Evolutionary conservation across 495 filamentous ascomycete genomes (phyloP).

Genomic region (Tuber borchii): DNA sequence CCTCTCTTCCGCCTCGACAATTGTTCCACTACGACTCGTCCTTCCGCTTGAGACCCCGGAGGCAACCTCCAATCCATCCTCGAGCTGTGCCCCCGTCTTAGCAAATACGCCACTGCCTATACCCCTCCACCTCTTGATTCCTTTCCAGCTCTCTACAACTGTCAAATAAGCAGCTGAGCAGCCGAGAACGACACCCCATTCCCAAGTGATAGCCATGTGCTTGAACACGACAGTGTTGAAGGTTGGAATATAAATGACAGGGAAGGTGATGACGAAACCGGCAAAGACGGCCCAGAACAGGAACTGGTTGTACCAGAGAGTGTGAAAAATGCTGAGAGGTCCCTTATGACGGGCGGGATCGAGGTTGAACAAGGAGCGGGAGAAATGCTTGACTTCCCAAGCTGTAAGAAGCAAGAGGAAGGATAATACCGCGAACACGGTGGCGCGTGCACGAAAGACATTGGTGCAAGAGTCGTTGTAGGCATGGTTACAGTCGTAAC

Average conservation of each 20-base stretch:
- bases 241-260: slow-evolving; percentile 53
- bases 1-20: slow-evolving; percentile 31
- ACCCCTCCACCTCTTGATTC: slow-evolving; percentile 45
- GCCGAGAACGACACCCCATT: slow-evolving; percentile 54
- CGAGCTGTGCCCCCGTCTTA: slow-evolving; percentile 22
- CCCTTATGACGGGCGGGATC: slow-evolving; percentile 47
- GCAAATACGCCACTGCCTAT: slow-evolving; percentile 31
- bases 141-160: slow-evolving; percentile 53
- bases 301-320: slow-evolving; percentile 54
- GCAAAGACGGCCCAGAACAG: slow-evolving; percentile 54
- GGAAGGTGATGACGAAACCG: slow-evolving; percentile 54
- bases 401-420: slow-evolving; percentile 55
- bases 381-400: slow-evolving; percentile 56
- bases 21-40: slow-evolving; percentile 31
- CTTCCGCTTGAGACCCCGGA: slow-evolving; percentile 21
- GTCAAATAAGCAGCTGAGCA: slow-evolving; percentile 47
- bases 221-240: slow-evolving; percentile 54
- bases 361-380: slow-evolving; percentile 51
- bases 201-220: slow-evolving; percentile 53
- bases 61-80: slow-evolving; percentile 22
- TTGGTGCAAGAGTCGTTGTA: slow-evolving; percentile 47
- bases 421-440: slow-evolving; percentile 60
- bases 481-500: slow-evolving; percentile 49
- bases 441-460: slow-evolving; percentile 61
- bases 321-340: slow-evolving; percentile 47